These are phyloP conservation scores for Myriosclerotinia duriaeana DNA, from an alignment of 2,329 filamentous ascomycete species.

Conservation along the genomic window DNA sequence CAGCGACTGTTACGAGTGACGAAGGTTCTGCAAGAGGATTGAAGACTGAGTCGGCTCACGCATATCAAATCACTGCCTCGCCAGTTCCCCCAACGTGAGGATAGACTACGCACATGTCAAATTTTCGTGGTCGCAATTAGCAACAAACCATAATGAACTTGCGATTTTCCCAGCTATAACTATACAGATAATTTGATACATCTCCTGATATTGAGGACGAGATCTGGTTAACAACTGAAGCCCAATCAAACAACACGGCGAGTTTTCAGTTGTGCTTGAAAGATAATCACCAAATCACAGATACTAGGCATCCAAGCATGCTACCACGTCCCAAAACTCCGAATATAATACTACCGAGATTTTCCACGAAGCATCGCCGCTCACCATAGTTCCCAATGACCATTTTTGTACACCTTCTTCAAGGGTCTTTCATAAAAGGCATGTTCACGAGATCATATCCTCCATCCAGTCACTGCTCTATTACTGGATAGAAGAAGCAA, in stretches of 20 bases:
- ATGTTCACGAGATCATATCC: not conserved
- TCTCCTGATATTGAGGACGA: not conserved
- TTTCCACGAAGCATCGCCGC: not conserved
- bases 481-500: not conserved
- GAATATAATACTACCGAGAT: not conserved
- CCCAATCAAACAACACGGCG: not conserved
- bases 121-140: not conserved
- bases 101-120: not conserved
- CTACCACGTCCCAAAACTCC: not conserved
- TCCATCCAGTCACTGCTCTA: not conserved
- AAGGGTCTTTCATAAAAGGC: not conserved
- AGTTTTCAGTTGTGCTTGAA: not conserved
- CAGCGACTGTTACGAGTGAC: conserved; percentile 11
- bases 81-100: not conserved
- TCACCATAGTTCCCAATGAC: not conserved
- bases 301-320: not conserved
- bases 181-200: not conserved
- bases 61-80: conserved; percentile 19
- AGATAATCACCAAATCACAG: not conserved
- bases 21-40: not conserved
- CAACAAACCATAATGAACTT: not conserved
- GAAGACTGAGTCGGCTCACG: not conserved
- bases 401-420: not conserved
- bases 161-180: not conserved
- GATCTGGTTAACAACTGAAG: not conserved